These are phyloP conservation scores for Saccharomyces hybrid DNA, from an alignment of 1,139 yeast species.

Conservation along the genomic window DNA sequence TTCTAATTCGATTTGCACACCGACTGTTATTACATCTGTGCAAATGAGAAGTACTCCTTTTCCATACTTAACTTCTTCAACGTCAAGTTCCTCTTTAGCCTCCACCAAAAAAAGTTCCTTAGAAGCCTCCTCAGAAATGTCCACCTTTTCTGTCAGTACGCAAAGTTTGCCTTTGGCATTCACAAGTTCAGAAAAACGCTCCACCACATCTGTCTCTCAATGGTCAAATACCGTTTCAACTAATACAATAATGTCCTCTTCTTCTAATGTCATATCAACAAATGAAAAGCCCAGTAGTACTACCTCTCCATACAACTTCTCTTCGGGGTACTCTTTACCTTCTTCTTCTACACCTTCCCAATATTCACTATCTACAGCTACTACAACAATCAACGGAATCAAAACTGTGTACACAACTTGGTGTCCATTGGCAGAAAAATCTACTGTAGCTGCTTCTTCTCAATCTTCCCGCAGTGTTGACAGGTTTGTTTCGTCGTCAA, in stretches of 20 bases:
- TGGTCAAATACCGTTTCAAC: background rate
- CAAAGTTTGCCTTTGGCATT: background rate
- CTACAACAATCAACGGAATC: conserved; percentile 3
- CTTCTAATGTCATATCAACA: background rate
- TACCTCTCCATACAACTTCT: background rate
- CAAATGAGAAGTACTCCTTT: background rate
- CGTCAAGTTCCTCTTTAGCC: background rate
- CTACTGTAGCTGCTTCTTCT: background rate
- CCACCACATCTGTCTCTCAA: background rate
- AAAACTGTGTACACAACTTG: conserved; percentile 33
- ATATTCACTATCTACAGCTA: background rate
- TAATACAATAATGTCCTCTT: background rate
- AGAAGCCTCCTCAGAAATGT: background rate
- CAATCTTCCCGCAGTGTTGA: background rate
- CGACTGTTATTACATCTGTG: background rate
- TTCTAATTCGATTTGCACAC: background rate
- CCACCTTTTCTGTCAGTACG: background rate
- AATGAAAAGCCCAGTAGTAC: background rate
- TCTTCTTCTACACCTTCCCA: background rate
- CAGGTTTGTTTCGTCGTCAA: background rate
- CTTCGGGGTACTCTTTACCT: background rate
- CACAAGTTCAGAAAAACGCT: background rate
- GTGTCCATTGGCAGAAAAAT: conserved; percentile 33
- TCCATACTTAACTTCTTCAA: background rate
- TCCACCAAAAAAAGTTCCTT: background rate